Evolutionary conservation across 2,329 filamentous ascomycete genomes (phyloP).

Genomic region (Cladosporium austrohemisphaericum): DNA sequence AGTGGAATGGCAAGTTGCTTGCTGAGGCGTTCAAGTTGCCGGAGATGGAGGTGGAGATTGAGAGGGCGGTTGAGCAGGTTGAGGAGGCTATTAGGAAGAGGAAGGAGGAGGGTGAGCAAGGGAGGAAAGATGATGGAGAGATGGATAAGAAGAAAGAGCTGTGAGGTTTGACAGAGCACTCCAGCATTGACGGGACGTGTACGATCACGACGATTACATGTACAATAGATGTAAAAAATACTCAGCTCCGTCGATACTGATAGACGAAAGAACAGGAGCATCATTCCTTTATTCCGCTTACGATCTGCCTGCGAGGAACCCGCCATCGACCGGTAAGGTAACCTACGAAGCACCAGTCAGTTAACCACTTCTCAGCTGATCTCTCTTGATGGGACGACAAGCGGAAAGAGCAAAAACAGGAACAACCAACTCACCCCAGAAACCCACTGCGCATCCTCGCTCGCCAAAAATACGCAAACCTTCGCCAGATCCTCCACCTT

Average conservation of each 20-base stretch:
- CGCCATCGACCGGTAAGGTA: slow-evolving; percentile 20
- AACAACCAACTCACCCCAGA: slow-evolving; percentile 52
- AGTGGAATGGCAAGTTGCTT: slow-evolving; percentile 51
- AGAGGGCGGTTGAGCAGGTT: slow-evolving; percentile 51
- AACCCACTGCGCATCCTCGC: slow-evolving; percentile 74
- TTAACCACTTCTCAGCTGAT: too few relatives aligned
- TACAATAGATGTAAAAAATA: too few relatives aligned
- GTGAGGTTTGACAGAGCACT: too few relatives aligned
- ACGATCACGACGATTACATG: too few relatives aligned
- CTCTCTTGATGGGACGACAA: neutral
- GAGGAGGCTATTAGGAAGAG: slow-evolving; percentile 31
- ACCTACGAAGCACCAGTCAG: slow-evolving; percentile 1
- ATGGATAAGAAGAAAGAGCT: slow-evolving; percentile 2
- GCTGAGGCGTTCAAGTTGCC: slow-evolving; percentile 47
- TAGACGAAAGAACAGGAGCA: too few relatives aligned
- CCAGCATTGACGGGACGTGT: too few relatives aligned
- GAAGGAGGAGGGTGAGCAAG: slow-evolving; percentile 17
- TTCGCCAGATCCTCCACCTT: slow-evolving; percentile 71
- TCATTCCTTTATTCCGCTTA: too few relatives aligned
- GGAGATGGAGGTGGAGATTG: slow-evolving; percentile 53
- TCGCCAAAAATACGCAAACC: slow-evolving; percentile 79
- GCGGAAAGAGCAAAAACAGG: neutral
- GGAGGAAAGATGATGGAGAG: neutral
- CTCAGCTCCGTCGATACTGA: too few relatives aligned
- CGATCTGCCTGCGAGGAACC: slow-evolving; percentile 5